These are phyloP conservation scores for Coffea canephora DNA, from an alignment of 257 asterid genomes.

Conservation along the genomic window DNA sequence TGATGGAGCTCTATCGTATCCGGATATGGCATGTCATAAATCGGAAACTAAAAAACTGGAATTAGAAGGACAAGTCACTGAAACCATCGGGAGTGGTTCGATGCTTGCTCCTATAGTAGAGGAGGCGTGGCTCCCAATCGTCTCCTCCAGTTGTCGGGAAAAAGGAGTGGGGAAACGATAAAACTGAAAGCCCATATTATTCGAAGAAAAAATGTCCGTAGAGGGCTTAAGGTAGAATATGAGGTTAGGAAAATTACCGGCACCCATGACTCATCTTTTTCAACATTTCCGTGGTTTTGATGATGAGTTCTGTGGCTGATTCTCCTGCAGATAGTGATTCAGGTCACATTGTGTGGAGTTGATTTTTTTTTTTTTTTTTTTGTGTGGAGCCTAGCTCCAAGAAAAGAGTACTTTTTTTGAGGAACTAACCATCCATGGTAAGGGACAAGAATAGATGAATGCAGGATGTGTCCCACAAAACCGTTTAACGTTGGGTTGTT, in stretches of 20 bases:
- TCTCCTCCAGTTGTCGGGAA: too few relatives aligned
- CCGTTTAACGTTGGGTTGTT: constrained; percentile 26
- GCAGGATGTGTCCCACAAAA: constrained; percentile 40
- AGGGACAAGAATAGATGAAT: constrained; percentile 46
- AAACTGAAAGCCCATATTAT: neutral
- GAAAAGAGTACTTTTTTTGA: neutral
- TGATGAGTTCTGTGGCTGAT: constrained; percentile 50
- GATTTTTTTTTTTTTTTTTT: neutral
- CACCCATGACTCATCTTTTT: constrained; percentile 50
- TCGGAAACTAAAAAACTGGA: neutral
- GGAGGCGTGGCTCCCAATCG: too few relatives aligned
- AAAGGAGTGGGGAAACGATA: neutral
- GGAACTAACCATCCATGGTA: constrained; percentile 46
- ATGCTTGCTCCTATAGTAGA: too few relatives aligned
- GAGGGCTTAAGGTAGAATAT: too few relatives aligned
- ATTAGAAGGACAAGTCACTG: neutral
- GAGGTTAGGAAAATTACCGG: constrained; percentile 31
- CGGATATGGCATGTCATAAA: neutral
- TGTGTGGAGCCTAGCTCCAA: neutral
- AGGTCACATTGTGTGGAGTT: too few relatives aligned
- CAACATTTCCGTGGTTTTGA: constrained; percentile 49
- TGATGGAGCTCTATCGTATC: neutral
- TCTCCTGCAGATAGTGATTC: constrained; percentile 30
- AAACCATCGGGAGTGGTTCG: neutral
- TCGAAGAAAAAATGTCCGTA: neutral